Evolutionary conservation across 176 grass and related monocot species (phyloP).

Genomic region (Musa beccarii): DNA sequence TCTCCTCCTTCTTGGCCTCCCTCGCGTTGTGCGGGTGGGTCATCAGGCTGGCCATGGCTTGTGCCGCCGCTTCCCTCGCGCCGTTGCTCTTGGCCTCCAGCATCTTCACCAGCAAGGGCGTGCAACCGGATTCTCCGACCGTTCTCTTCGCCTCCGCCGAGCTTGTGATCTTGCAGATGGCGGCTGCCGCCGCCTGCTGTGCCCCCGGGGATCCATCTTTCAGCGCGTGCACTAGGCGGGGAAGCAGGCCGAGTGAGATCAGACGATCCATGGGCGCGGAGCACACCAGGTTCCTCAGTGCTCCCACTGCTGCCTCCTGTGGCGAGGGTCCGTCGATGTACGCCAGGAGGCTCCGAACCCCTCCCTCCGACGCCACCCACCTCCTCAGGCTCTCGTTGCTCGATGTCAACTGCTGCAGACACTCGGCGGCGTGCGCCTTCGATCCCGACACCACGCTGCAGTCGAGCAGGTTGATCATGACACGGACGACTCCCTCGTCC

Average conservation of each 20-base stretch:
- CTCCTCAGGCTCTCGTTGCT: constrained; percentile 67
- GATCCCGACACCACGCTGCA: constrained; percentile 50
- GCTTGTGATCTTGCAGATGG: constrained; percentile 63
- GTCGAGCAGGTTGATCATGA: constrained; percentile 72
- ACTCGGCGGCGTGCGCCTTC: constrained; percentile 85
- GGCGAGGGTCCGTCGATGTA: constrained; percentile 77
- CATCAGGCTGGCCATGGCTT: constrained; percentile 74
- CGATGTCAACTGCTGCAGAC: constrained; percentile 65
- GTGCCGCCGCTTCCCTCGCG: constrained; percentile 61
- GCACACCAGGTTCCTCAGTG: constrained; percentile 59
- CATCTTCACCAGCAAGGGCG: constrained; percentile 55
- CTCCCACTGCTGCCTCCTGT: constrained; percentile 60
- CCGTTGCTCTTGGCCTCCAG: constrained; percentile 71
- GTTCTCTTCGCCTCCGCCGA: constrained; percentile 62
- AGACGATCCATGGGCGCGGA: constrained; percentile 47
- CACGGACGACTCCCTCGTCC: constrained; percentile 70
- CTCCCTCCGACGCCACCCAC: constrained; percentile 59
- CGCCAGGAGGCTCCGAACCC: constrained; percentile 54
- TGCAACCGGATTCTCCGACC: constrained; percentile 65
- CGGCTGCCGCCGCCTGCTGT: constrained; percentile 47
- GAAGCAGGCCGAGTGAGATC: constrained; percentile 61
- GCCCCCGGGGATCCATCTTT: constrained; percentile 65
- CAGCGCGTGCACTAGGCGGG: constrained; percentile 65
- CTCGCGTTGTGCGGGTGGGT: constrained; percentile 42
- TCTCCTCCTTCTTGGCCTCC: constrained; percentile 80